These are phyloP conservation scores for Hemileia vastatrix DNA, from an alignment of 1,284 basidiomycete species.

Conservation along the genomic window DNA sequence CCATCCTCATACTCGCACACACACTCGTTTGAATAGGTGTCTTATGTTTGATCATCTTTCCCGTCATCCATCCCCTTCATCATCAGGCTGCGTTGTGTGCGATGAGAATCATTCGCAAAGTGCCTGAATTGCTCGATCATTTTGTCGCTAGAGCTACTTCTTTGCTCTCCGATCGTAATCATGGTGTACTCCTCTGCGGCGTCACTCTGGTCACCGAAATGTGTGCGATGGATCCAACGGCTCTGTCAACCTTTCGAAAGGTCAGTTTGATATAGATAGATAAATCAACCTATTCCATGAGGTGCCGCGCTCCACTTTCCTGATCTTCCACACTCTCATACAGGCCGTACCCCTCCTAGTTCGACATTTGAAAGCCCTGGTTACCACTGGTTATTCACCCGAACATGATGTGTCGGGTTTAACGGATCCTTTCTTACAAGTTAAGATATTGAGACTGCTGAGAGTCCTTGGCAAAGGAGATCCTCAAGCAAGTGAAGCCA, in stretches of 20 bases:
- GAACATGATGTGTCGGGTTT: conserved; percentile 99
- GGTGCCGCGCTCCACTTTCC: background rate
- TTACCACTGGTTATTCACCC: conserved; percentile 93
- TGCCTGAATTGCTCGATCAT: conserved; percentile 91
- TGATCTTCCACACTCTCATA: conserved; percentile 3
- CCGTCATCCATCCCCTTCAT: background rate
- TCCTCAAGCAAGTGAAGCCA: conserved; percentile 75
- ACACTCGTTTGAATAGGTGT: conserved; percentile 16
- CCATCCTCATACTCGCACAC: conserved; percentile 3
- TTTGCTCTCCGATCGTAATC: conserved; percentile 88
- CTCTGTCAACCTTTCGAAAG: conserved; percentile 77
- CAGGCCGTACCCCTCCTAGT: conserved; percentile 88
- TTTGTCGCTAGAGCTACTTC: conserved; percentile 80
- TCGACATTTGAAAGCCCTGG: conserved; percentile 86
- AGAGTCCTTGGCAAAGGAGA: conserved; percentile 79
- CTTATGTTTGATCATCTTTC: background rate
- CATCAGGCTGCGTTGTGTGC: conserved; percentile 85
- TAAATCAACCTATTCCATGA: background rate
- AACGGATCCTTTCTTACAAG: conserved; percentile 96
- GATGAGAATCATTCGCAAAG: conserved; percentile 89
- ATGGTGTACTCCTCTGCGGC: conserved; percentile 85
- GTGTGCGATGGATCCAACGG: conserved; percentile 65
- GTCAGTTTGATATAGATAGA: conserved; percentile 47
- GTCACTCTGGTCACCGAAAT: conserved; percentile 94
- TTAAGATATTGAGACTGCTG: conserved; percentile 90